Conservation (phyloP, 768 basidiomycete genomes). For the Infundibulicybe gibba region DNA sequence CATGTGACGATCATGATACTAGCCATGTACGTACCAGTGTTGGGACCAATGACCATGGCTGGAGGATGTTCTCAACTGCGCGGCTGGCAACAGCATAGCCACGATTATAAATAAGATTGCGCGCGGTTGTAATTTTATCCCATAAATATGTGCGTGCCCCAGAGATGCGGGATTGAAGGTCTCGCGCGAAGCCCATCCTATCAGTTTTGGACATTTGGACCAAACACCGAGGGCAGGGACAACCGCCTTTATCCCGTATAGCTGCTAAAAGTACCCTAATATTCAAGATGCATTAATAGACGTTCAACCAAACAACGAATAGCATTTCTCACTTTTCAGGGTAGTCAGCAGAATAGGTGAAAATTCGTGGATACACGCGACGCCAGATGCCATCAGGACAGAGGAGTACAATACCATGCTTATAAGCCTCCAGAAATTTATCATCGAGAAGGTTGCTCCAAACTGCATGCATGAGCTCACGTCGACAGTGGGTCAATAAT, state of each 20-base stretch:
- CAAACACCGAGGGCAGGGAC: conserved; percentile 19
- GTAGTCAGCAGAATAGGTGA: conserved; percentile 22
- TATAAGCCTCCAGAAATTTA: conserved; percentile 18
- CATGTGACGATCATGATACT: not conserved
- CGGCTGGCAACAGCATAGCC: not conserved
- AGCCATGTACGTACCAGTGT: conserved; percentile 7
- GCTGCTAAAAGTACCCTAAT: not conserved
- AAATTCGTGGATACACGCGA: conserved; percentile 17
- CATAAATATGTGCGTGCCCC: not conserved
- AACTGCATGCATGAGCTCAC: conserved; percentile 21
- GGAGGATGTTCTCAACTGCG: conserved; percentile 8
- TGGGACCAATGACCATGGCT: conserved; percentile 10
- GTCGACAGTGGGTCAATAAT: conserved; percentile 21
- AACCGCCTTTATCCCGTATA: conserved; percentile 6
- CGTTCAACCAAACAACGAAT: not conserved
- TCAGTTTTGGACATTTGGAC: conserved; percentile 14
- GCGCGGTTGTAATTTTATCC: not conserved
- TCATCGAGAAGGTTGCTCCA: conserved; percentile 19
- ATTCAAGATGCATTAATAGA: not conserved
- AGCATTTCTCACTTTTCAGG: conserved; percentile 17
- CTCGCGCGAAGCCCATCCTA: conserved; percentile 16
- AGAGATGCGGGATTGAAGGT: conserved; percentile 1
- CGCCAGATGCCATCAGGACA: conserved; percentile 18
- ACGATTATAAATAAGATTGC: not conserved
- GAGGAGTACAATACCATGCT: conserved; percentile 17